phyloP scores from a whole-genome alignment of 2,329 filamentous ascomycete species.

The Penicillium polonicum region DNA sequence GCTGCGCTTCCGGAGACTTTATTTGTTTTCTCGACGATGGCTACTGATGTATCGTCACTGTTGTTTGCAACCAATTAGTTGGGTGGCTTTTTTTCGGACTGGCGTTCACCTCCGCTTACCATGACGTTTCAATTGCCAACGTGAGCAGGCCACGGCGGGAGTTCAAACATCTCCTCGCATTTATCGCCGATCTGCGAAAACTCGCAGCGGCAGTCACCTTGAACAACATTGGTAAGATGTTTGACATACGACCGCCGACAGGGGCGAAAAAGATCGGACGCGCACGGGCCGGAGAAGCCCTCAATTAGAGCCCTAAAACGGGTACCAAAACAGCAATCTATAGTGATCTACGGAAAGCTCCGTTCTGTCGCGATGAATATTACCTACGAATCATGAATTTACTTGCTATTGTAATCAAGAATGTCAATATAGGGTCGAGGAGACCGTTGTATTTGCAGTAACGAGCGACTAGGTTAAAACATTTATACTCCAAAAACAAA shows the following conservation, averaged over 20 bases:
- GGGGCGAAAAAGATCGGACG: conserved; percentile 23
- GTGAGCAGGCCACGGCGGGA: conserved; percentile 40
- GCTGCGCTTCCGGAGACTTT: conserved; percentile 38
- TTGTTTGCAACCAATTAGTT: not conserved
- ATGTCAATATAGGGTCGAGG: not conserved
- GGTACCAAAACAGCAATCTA: conserved; percentile 1
- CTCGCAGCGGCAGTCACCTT: conserved; percentile 15
- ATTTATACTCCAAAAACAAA: conserved; percentile 13
- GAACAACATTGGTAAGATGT: conserved; percentile 27
- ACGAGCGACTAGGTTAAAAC: conserved; percentile 22
- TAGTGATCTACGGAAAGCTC: not conserved
- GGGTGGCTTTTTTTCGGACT: not conserved
- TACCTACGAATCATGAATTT: not conserved
- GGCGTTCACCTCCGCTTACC: conserved; percentile 27
- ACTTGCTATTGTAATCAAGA: not conserved
- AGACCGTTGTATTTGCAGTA: conserved; percentile 10
- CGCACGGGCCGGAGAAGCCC: conserved; percentile 35
- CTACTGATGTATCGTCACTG: conserved; percentile 88
- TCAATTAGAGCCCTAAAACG: conserved; percentile 23
- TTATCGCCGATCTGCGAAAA: conserved; percentile 21
- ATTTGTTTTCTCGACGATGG: conserved; percentile 65
- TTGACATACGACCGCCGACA: conserved; percentile 8
- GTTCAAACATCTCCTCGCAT: conserved; percentile 3
- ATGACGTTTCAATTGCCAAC: conserved; percentile 50
- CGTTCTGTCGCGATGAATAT: not conserved